Evolutionary conservation across 176 grass and related monocot species (phyloP), one percentile per base, ranked within the genome.

Genomic region (Sorghum bicolor): DNA sequence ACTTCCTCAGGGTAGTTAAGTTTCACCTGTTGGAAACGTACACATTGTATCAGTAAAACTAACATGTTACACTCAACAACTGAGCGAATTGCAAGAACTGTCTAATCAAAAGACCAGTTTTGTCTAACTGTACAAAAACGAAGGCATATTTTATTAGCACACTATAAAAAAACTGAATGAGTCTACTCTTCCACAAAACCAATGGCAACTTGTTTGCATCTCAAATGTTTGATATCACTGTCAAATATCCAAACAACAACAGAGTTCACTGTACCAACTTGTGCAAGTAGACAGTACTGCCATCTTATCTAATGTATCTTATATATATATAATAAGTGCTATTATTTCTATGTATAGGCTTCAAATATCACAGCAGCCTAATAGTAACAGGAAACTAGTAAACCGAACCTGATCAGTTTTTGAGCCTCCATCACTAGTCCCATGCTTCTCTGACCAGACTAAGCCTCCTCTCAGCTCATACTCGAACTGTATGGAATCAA

Each of bases 401-500:
- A 72, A 72, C 24, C 37, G 36, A 78, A 89, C 90, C 90, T 92
- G 69, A 82, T 87, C 84, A 5, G n/a, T 87, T 72, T 80, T 84
- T 10, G 64, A 64, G 57, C 76, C 76, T 38, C 75, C 90, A 57
- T 63, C 44, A 34, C 36, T 69, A 33, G 52, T 44, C 16, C 90
- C 90, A 53, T 89, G 86, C 74, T 70, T 86, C 41, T 86, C 80
- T 44, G 90, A 92, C 86, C 87, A 89, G 41, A 92, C 55, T 6
- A 87, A 77, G 31, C 80, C 76, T 63, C 87, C 80, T 80, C 77
- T 89, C 39, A 44, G 60, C 33, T 89, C 90, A 55, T 92, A 89
- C 68, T 92, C 90, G 19, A 90, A 48, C 61, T 60, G 65, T 75
- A 93, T 77, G 11, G 88, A 90, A 72, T 86, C 77, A 12, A 93